phyloP scores from a whole-genome alignment of 1,284 basidiomycete genomes.

The Kwoniella shivajii region DNA sequence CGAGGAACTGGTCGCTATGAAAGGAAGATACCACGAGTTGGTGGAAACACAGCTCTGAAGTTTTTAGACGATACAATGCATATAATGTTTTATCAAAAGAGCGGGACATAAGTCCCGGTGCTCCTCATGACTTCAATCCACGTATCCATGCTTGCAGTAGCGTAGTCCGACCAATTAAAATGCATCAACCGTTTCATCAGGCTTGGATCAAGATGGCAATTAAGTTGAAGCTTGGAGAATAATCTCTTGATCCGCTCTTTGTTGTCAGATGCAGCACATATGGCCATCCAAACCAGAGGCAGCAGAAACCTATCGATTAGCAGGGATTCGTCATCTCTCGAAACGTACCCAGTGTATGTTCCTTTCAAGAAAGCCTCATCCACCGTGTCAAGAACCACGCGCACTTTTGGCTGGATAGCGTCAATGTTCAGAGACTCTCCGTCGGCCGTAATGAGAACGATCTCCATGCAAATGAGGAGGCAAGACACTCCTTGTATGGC shows the following conservation, averaged over 20 bases:
- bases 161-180: constrained; percentile 17
- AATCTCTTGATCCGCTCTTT: constrained; percentile 6
- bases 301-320: constrained; percentile 17
- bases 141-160: constrained; percentile 2
- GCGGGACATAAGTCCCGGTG: constrained; percentile 20
- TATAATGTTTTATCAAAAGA: constrained; percentile 13
- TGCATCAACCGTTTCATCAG: constrained; percentile 17
- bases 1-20: constrained; percentile 44
- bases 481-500: neutral
- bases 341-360: constrained; percentile 21
- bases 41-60: constrained; percentile 26
- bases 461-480: neutral
- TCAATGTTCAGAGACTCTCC: neutral
- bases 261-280: constrained; percentile 3
- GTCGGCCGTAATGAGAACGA: neutral
- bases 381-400: constrained; percentile 16
- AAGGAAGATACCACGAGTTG: constrained; percentile 49
- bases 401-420: constrained; percentile 12
- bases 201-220: constrained; percentile 23
- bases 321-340: neutral
- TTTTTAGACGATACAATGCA: neutral
- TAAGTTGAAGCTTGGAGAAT: constrained; percentile 12
- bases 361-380: constrained; percentile 23
- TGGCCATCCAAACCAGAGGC: constrained; percentile 24
- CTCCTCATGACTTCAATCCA: constrained; percentile 21